phyloP scores from a whole-genome alignment of 495 filamentous ascomycete genomes.

The Tuber magnatum region DNA sequence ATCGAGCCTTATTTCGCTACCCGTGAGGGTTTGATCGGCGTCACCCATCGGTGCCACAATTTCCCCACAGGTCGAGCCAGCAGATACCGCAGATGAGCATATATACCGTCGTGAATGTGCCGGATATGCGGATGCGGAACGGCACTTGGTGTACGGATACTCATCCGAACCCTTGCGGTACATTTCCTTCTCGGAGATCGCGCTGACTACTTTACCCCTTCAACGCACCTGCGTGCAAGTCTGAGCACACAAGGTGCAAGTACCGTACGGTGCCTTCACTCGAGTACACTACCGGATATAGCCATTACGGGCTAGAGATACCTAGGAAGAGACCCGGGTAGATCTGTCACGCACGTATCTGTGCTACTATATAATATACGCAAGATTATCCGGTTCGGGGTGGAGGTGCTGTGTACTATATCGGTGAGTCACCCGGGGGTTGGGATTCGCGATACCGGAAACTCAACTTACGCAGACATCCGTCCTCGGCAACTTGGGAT shows the following conservation, averaged over 20 bases:
- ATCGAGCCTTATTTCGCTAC: background rate
- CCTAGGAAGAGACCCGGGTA: background rate
- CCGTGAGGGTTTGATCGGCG: background rate
- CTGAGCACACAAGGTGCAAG: background rate
- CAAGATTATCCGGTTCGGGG: background rate
- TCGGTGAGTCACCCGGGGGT: background rate
- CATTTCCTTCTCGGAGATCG: background rate
- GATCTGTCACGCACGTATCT: background rate
- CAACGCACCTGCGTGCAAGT: background rate
- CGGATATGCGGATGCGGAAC: background rate
- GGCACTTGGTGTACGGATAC: background rate
- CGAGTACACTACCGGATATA: background rate
- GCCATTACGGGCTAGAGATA: background rate
- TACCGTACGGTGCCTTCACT: no score
- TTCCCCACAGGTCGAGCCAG: background rate
- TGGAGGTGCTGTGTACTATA: background rate
- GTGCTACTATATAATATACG: background rate
- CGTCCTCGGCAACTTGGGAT: background rate
- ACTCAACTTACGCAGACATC: background rate
- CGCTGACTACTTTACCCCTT: background rate
- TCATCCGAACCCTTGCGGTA: background rate
- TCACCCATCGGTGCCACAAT: background rate
- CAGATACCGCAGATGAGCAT: background rate
- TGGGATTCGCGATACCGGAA: background rate
- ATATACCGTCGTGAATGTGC: background rate